Evolutionary conservation across 169 alveolate genomes (phyloP), one percentile per base, ranked within the genome.

Genomic region (Plasmodium gonderi): DNA sequence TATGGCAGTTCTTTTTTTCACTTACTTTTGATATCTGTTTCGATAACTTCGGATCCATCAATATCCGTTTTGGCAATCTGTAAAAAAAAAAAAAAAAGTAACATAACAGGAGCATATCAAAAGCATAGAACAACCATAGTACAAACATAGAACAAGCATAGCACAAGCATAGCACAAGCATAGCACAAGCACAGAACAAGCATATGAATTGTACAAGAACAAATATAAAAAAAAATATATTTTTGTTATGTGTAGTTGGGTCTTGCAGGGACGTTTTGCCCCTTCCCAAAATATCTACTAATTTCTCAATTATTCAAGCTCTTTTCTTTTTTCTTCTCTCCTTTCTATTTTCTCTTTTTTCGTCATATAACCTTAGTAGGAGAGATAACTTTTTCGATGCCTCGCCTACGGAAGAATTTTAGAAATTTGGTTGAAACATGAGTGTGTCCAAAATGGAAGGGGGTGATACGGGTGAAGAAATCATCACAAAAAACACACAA

Each of bases 1-100:
- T 36, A 11, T 4, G 8, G 11, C 38, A 11, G 11, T 45, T 45
- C 36, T 36, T 54, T 38, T 45, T 45, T 44, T 72, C n/a, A 23
- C 65, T 49, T 11, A 65, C 74, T 49, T 65, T 14, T 7, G 44
- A 9, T 23, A 11, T 82, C 83, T 4, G 54, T 64, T 4, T 42
- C 49, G 12, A 54, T 40, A 12, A 29, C 49, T 0, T 82, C 82
- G 75, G 82, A 29, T 7, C 72, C 36, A 82, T 51, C 82, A n/a
- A 38, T 20, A 31, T 47, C 83, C 20, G 82, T 82, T 49, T 82
- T 82, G 20, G 92, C 83, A 38, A 82, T 72, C 92, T 82, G 65
- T 17, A 82, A 82, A 74, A n/a, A 60, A 60, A 51, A 54, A 8
- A 54, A 79, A 51, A 8, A 79, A 76, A 76, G 31, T 76, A 6